These are phyloP conservation scores for Plantago lanceolata DNA, from an alignment of 305 asterid species.

Conservation along the genomic window DNA sequence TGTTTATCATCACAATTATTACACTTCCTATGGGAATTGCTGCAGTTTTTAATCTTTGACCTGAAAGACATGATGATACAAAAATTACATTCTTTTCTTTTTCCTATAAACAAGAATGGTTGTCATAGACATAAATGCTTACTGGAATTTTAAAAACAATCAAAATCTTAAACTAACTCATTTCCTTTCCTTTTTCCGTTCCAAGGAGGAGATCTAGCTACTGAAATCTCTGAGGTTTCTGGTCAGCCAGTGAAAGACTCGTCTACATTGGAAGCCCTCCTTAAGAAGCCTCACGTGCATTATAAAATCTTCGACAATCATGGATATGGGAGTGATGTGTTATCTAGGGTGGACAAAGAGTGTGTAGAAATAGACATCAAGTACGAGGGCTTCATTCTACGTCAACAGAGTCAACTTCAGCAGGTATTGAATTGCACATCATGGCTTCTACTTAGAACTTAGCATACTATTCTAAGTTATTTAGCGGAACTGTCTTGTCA, in stretches of 20 bases:
- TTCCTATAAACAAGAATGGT: not conserved
- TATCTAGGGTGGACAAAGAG: constrained; percentile 76
- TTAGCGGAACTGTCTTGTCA: not conserved
- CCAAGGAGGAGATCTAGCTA: constrained; percentile 71
- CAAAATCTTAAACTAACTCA: not conserved
- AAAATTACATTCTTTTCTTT: not conserved
- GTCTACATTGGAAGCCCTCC: constrained; percentile 78
- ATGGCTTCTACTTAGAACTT: constrained; percentile 4
- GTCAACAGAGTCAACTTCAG: constrained; percentile 82
- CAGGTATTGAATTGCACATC: constrained; percentile 50
- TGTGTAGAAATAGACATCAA: constrained; percentile 92
- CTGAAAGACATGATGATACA: no score
- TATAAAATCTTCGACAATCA: constrained; percentile 74
- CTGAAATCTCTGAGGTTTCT: constrained; percentile 61
- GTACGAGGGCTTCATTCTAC: constrained; percentile 89
- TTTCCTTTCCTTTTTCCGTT: not conserved
- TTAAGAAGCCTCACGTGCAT: constrained; percentile 84
- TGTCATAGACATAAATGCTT: not conserved
- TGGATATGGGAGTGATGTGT: constrained; percentile 72
- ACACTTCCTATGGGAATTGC: not conserved
- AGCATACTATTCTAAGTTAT: constrained; percentile 7
- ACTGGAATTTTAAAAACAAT: not conserved
- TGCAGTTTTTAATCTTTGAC: not conserved
- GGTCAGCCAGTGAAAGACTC: constrained; percentile 78
- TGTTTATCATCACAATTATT: not conserved